Conservation (phyloP, 495 filamentous ascomycete genomes). For the Neurospora sp. region DNA sequence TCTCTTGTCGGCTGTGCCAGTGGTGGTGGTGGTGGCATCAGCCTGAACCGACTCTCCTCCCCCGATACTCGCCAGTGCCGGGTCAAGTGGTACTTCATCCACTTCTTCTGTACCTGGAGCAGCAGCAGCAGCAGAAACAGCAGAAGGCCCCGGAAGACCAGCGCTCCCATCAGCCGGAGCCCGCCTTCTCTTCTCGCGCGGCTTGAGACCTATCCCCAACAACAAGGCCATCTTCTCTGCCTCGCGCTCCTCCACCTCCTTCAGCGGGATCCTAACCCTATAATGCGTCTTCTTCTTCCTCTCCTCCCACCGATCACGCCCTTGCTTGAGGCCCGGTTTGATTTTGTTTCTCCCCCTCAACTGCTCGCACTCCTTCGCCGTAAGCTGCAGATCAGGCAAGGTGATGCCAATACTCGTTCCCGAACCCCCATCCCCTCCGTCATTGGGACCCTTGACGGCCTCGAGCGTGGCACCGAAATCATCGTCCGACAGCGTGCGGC, state of each 20-base stretch:
- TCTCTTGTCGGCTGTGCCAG: not conserved
- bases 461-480: conserved; percentile 39
- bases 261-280: conserved; percentile 30
- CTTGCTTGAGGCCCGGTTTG: conserved; percentile 14
- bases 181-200: not conserved
- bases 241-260: conserved; percentile 22
- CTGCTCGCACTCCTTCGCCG: conserved; percentile 29
- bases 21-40: not conserved
- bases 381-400: conserved; percentile 43
- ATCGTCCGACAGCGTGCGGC: conserved; percentile 37
- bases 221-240: conserved; percentile 23
- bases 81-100: not conserved
- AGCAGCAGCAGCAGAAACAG: not conserved
- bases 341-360: conserved; percentile 17
- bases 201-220: conserved; percentile 9
- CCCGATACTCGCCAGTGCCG: not conserved
- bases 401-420: conserved; percentile 38
- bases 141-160: not conserved
- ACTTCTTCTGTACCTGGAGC: not conserved
- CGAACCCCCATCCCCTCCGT: conserved; percentile 25
- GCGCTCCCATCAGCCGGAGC: not conserved
- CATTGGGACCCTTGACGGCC: conserved; percentile 21
- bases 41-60: conserved; percentile 13
- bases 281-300: conserved; percentile 20
- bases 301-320: conserved; percentile 13